Evolutionary conservation across 768 basidiomycete genomes (phyloP).

Genomic region (Clavaria fumosa): DNA sequence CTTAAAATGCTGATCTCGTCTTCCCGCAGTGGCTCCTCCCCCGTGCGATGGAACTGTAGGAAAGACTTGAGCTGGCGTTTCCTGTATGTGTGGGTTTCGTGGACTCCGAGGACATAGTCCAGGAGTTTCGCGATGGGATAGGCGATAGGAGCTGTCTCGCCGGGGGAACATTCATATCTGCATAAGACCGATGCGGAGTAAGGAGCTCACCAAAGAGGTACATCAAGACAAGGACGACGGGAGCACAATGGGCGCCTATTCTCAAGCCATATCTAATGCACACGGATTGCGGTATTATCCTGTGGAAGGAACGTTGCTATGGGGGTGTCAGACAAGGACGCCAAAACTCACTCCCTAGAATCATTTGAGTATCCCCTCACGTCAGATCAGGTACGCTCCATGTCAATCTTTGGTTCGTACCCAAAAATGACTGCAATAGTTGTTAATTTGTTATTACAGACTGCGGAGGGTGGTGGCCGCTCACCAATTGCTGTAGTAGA

Average conservation of each 20-base stretch:
- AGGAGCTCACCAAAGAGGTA: slow-evolving; percentile 34
- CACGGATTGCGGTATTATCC: slow-evolving; percentile 55
- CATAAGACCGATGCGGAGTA: too few relatives aligned
- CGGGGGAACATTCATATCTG: too few relatives aligned
- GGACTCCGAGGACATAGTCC: slow-evolving; percentile 62
- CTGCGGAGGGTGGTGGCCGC: neutral
- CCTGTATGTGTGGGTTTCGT: slow-evolving; percentile 64
- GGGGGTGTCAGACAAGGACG: too few relatives aligned
- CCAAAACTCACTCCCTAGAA: too few relatives aligned
- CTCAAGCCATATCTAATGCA: slow-evolving; percentile 67
- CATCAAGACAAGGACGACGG: slow-evolving; percentile 62
- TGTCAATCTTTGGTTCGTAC: too few relatives aligned
- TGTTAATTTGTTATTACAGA: slow-evolving; percentile 5
- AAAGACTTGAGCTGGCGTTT: slow-evolving; percentile 71
- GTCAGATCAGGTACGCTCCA: too few relatives aligned
- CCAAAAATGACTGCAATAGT: slow-evolving; percentile 56
- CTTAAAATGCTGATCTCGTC: slow-evolving; percentile 74
- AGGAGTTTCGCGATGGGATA: slow-evolving; percentile 73
- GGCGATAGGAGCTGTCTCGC: slow-evolving; percentile 61
- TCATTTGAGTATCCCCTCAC: too few relatives aligned
- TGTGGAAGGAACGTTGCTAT: too few relatives aligned
- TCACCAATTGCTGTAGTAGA: slow-evolving; percentile 63
- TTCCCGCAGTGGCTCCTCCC: slow-evolving; percentile 61
- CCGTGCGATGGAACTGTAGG: slow-evolving; percentile 63
- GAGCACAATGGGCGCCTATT: slow-evolving; percentile 67